Percentiles rank a stretch among this genome's conserved stretches.
phyloP scores from a whole-genome alignment of 2,329 filamentous ascomycete genomes.

The Chrysoporthe puriensis region DNA sequence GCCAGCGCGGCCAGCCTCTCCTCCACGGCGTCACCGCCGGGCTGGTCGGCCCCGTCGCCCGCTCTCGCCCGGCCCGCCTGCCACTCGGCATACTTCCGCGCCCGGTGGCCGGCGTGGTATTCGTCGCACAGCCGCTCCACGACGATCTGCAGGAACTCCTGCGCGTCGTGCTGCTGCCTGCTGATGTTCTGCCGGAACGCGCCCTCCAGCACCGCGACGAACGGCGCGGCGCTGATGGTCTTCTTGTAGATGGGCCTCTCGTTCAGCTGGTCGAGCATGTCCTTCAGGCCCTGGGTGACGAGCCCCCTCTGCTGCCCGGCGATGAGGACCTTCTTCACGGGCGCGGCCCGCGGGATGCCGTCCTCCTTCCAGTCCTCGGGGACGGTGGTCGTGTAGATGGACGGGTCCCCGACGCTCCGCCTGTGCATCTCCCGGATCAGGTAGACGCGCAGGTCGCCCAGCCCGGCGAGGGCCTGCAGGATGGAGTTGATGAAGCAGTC shows the following conservation, averaged over 20 bases:
- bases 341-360: slow-evolving; percentile 24
- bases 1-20: slow-evolving; percentile 39
- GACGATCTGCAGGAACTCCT: slow-evolving; percentile 94
- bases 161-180: slow-evolving; percentile 93
- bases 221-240: slow-evolving; percentile 84
- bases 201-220: slow-evolving; percentile 80
- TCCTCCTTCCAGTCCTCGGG: slow-evolving; percentile 40
- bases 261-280: slow-evolving; percentile 89
- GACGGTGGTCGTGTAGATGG: slow-evolving; percentile 71
- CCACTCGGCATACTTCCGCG: slow-evolving; percentile 61
- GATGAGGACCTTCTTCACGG: slow-evolving; percentile 49
- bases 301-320: slow-evolving; percentile 76
- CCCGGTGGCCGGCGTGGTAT: slow-evolving; percentile 82
- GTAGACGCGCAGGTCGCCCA: slow-evolving; percentile 87
- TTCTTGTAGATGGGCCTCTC: slow-evolving; percentile 93
- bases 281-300: slow-evolving; percentile 86
- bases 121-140: slow-evolving; percentile 92
- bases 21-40: slow-evolving; percentile 34
- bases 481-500: slow-evolving; percentile 98
- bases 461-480: slow-evolving; percentile 86
- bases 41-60: slow-evolving; percentile 3
- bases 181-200: slow-evolving; percentile 92
- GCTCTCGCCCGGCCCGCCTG: slow-evolving; percentile 33
- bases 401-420: slow-evolving; percentile 75
- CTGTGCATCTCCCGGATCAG: slow-evolving; percentile 90